Evolutionary conservation across 2,329 filamentous ascomycete species (phyloP), one percentile per base, ranked within the genome.

Genomic region (Fusarium penzigii): DNA sequence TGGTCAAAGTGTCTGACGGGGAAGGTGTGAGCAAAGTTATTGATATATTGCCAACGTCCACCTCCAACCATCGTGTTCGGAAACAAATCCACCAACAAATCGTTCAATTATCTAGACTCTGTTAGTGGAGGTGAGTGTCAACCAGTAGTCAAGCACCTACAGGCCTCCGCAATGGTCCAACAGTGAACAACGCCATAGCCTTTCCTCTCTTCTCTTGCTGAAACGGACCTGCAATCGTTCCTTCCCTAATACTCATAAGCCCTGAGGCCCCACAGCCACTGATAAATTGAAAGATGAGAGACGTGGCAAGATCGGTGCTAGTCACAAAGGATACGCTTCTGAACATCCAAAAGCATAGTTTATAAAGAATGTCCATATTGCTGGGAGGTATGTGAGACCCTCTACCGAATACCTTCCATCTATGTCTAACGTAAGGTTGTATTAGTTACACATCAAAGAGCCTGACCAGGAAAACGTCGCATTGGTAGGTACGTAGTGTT

Each of bases 101-200:
- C 63, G 65, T 1, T 64, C 64, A 16, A 67, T n/a, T 0, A 62
- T 51, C 61, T 64, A 3, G 20, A 25, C 20, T 25, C 20, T 25
- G 20, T 25, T 25, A 25, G 20, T 25, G 20, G 20, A 25, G 20
- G 20, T 25, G 20, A 25, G 20, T 25, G 20, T 1, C 2, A 12
- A 0, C 1, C 9, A 0, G 52, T 17, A 53, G 20, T 10, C 4
- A n/a, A 10, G n/a, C 0, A 53, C 51, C 16, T 39, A 75, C 74
- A 1, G 83, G 82, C 0, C 83, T 82, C 2, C 79, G 76, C 3
- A 86, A 75, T 0, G 87, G 82, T 0, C 83, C 80, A 67, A 85
- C 76, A 1, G 81, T 78, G 62, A 87, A 88, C 0, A 80, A 76
- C 0, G 84, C 81, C 68, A 88, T 84, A 1, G 85, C 85, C 3